These are phyloP conservation scores for Basipetospora sp. DNA, from an alignment of 2,329 filamentous ascomycete species.

Conservation along the genomic window DNA sequence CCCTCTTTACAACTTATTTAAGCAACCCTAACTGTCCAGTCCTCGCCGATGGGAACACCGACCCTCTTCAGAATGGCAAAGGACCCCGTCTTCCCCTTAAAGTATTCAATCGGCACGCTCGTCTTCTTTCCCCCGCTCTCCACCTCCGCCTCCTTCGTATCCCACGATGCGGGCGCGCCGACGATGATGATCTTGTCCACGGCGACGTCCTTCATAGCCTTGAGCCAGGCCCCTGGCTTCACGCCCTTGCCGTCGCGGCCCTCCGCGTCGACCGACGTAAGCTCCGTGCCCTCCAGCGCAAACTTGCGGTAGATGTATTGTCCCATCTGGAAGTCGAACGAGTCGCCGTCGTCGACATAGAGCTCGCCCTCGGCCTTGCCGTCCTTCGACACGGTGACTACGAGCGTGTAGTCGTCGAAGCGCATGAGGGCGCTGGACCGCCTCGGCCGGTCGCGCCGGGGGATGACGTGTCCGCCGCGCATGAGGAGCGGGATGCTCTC, in stretches of 20 bases:
- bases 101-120: conserved; percentile 47
- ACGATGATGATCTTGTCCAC: conserved; percentile 78
- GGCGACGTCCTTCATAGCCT: conserved; percentile 60
- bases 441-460: conserved; percentile 74
- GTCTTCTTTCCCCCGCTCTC: conserved; percentile 38
- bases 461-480: conserved; percentile 83
- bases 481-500: conserved; percentile 82
- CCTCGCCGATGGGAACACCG: conserved; percentile 34
- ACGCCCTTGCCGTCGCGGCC: conserved; percentile 39
- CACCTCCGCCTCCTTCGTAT: conserved; percentile 45
- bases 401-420: conserved; percentile 86
- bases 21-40: conserved; percentile 33
- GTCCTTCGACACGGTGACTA: conserved; percentile 51
- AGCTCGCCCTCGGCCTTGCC: conserved; percentile 58
- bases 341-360: conserved; percentile 88
- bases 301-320: conserved; percentile 82
- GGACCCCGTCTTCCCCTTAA: conserved; percentile 30
- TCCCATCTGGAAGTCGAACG: conserved; percentile 72
- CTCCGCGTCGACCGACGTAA: conserved; percentile 58
- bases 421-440: conserved; percentile 80
- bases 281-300: conserved; percentile 41
- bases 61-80: conserved; percentile 40
- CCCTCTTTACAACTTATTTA: no score
- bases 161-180: conserved; percentile 61
- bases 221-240: conserved; percentile 49